phyloP scores from a whole-genome alignment of 768 basidiomycete genomes.

The Podaxis carcinomalis region DNA sequence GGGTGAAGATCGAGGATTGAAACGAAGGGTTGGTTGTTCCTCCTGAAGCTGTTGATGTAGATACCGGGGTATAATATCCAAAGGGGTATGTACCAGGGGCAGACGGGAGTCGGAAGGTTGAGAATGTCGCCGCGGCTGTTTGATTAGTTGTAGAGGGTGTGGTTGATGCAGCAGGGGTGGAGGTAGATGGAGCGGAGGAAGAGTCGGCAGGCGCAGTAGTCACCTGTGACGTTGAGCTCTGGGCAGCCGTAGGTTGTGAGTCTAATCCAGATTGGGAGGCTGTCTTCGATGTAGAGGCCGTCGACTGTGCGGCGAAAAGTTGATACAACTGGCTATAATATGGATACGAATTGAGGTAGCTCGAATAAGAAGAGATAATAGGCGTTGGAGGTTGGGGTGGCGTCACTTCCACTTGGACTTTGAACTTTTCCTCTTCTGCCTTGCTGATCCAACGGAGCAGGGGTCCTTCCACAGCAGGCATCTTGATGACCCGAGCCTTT shows the following conservation, averaged over 20 bases:
- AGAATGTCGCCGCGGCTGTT: background rate
- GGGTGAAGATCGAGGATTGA: conserved; percentile 3
- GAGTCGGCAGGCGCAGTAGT: background rate
- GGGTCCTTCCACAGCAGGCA: conserved; percentile 56
- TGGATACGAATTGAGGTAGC: background rate
- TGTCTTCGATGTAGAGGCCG: background rate
- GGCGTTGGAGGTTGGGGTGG: conserved; percentile 26
- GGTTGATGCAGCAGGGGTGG: background rate
- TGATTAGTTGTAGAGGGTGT: background rate
- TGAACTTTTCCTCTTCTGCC: conserved; percentile 51
- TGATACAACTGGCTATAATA: conserved; percentile 5
- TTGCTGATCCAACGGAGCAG: conserved; percentile 69
- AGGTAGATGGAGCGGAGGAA: background rate
- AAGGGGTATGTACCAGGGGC: conserved; percentile 7
- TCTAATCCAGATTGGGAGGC: background rate
- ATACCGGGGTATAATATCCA: conserved; percentile 7
- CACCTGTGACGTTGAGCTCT: background rate
- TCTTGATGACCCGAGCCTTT: conserved; percentile 57
- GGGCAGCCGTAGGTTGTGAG: background rate
- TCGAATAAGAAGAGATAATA: conserved; percentile 13
- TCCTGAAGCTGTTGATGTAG: conserved; percentile 6
- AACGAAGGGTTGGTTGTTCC: background rate
- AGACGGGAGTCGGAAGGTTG: conserved; percentile 6
- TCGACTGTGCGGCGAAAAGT: background rate
- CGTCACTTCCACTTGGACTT: conserved; percentile 17